Conservation (phyloP, 2,329 filamentous ascomycete species). For the Microdochium paspali region DNA sequence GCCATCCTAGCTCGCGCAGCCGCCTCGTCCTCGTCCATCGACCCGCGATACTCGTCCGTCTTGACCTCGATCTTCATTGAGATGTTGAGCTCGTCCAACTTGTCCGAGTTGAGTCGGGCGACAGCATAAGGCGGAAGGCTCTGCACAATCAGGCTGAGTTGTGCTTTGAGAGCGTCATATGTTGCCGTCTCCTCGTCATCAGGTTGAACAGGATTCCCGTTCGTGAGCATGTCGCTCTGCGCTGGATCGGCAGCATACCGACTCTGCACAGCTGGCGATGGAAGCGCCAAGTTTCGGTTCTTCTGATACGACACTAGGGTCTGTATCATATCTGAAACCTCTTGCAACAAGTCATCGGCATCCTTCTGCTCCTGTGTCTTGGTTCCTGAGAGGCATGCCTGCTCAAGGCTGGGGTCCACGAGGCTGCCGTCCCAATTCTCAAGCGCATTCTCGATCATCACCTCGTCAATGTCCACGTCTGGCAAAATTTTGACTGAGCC, state of each 20-base stretch:
- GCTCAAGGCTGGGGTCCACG: conserved; percentile 48
- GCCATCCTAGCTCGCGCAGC: conserved; percentile 40
- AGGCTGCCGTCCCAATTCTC: conserved; percentile 48
- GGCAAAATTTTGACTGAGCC: conserved; percentile 8
- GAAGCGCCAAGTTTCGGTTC: conserved; percentile 63
- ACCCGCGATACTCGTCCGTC: conserved; percentile 63
- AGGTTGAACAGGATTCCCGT: conserved; percentile 57
- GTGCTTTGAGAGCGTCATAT: conserved; percentile 68
- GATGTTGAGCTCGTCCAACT: conserved; percentile 73
- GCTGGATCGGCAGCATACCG: conserved; percentile 52
- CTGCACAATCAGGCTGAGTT: conserved; percentile 64
- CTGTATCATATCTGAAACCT: conserved; percentile 68
- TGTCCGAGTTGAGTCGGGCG: conserved; percentile 76
- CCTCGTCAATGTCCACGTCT: conserved; percentile 40
- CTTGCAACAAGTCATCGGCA: conserved; percentile 58
- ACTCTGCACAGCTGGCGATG: conserved; percentile 46
- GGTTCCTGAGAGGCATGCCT: conserved; percentile 29
- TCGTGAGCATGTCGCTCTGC: conserved; percentile 57
- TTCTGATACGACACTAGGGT: conserved; percentile 71
- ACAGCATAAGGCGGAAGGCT: conserved; percentile 77
- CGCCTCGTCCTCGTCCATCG: conserved; percentile 75
- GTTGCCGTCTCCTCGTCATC: conserved; percentile 50
- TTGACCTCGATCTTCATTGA: conserved; percentile 70
- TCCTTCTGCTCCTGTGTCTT: conserved; percentile 49
- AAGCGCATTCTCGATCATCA: conserved; percentile 41